Evolutionary conservation across 768 basidiomycete species (phyloP), one percentile per base, ranked within the genome.

Genomic region (Auricularia heimuer): DNA sequence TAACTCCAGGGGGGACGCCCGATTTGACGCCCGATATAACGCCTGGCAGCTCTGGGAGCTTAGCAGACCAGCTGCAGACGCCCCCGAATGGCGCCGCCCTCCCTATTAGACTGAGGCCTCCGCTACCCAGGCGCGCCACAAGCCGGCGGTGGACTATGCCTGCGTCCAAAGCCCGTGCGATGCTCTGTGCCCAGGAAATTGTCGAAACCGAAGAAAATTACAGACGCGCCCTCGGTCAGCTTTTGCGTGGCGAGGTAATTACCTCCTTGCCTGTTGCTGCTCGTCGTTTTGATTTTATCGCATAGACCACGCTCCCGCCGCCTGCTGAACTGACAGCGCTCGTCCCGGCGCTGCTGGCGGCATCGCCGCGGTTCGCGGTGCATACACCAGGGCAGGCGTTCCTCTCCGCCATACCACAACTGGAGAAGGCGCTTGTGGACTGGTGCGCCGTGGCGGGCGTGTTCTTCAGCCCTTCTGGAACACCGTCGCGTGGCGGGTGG

Each of bases 371-470:
- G 8, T 60, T 60, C 24, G 29, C 24, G 8, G 56, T 29, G 29
- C 11, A 24, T 10, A 24, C 24, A 12, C 47, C 47, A 1, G 56
- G 16, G 10, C 8, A 29, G 24, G 83, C 87, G 6, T 85, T 89
- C 67, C 74, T 88, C 33, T 73, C 78, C 0, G 77, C 75, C 61
- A 80, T 85, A 69, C 78, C 81, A 34, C 75, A 77, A n/a, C 71
- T 88, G 24, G 83, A 86, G 67, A 71, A 71, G 12, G 81, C 85
- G 1, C 82, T 87, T 66, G 79, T 86, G 60, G 76, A 78, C 1
- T 89, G 86, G 83, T 70, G 82, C 64, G 76, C 78, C 42, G 76
- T 82, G 42, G 83, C 84, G 3, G 81, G 81, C 29, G 73, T 73
- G 37, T 76, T 80, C 70, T 80, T 81, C 63, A 62, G 62, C 60